A percentile compares a stretch with the other conserved stretches of the same genome.
phyloP scores from a whole-genome alignment of 148 eudicot species.

The Silene uniflora region DNA sequence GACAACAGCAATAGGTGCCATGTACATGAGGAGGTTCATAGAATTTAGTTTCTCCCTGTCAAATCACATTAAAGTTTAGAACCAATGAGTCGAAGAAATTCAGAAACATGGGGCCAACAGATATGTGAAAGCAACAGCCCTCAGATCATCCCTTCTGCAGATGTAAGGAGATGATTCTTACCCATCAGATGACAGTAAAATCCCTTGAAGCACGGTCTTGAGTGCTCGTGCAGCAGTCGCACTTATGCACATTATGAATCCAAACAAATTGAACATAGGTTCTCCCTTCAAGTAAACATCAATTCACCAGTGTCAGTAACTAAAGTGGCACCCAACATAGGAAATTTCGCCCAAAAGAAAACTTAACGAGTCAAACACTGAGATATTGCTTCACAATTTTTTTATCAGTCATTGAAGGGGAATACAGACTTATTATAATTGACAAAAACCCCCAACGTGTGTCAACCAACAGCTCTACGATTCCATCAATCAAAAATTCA shows the following conservation, averaged over 20 bases:
- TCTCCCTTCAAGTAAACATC: slow-evolving; percentile 53
- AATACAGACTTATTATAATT: too few species aligned
- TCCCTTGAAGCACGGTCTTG: slow-evolving; percentile 81
- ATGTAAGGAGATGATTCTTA: slow-evolving; percentile 22
- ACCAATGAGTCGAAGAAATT: background rate
- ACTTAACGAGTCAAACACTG: background rate
- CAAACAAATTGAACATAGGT: slow-evolving; percentile 83
- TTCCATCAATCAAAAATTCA: too few species aligned
- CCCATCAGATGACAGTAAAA: slow-evolving; percentile 87
- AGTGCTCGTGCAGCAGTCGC: slow-evolving; percentile 97
- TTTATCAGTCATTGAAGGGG: too few species aligned
- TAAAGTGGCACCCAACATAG: background rate
- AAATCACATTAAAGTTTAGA: background rate
- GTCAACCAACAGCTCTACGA: too few species aligned
- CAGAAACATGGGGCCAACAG: background rate
- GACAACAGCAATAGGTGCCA: slow-evolving; percentile 79
- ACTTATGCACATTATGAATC: slow-evolving; percentile 75
- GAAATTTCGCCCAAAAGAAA: background rate
- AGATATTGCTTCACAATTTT: too few species aligned
- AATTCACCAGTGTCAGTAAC: slow-evolving; percentile 13
- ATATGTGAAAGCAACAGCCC: background rate
- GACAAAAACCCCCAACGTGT: too few species aligned
- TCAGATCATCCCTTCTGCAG: background rate
- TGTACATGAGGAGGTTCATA: slow-evolving; percentile 85
- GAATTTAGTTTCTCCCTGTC: slow-evolving; percentile 86